A percentile compares a stretch with the other conserved stretches of the same genome.
These are phyloP conservation scores for Fusarium sp. DNA, from an alignment of 2,329 filamentous ascomycete species.

Conservation along the genomic window DNA sequence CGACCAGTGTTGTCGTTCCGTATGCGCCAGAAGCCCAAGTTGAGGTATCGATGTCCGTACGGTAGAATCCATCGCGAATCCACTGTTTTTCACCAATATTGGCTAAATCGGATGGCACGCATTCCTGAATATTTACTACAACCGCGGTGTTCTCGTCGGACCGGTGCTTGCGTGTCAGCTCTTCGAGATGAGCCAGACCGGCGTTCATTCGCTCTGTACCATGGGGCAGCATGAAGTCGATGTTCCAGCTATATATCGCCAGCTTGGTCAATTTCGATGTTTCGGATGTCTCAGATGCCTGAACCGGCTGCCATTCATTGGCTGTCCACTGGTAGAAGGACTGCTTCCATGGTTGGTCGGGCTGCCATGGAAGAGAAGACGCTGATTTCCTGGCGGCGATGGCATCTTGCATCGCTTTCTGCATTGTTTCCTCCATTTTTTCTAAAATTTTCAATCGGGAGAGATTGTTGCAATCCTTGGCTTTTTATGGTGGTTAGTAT, in stretches of 20 bases:
- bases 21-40: slow-evolving; percentile 63
- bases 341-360: slow-evolving; percentile 3
- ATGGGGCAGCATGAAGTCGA: slow-evolving; percentile 55
- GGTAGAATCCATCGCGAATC: slow-evolving; percentile 61
- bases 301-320: background rate
- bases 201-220: slow-evolving; percentile 51
- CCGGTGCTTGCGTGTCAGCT: slow-evolving; percentile 12
- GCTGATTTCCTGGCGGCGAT: background rate
- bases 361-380: background rate
- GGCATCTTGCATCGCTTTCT: background rate
- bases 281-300: rapidly evolving
- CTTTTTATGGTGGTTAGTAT: background rate
- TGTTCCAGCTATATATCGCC: slow-evolving; percentile 54
- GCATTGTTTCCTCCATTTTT: background rate
- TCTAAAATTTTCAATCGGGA: rapidly evolving
- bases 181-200: slow-evolving; percentile 49
- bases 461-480: rapidly evolving
- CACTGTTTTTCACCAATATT: slow-evolving; percentile 60
- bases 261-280: slow-evolving; percentile 38
- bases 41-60: slow-evolving; percentile 60
- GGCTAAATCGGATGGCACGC: slow-evolving; percentile 59
- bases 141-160: slow-evolving; percentile 41
- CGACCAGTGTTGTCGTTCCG: slow-evolving; percentile 66
- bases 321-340: background rate
- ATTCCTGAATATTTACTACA: slow-evolving; percentile 67